Evolutionary conservation across 345 rosid species (phyloP), one percentile per base, ranked within the genome.

Genomic region (Viola odorata): DNA sequence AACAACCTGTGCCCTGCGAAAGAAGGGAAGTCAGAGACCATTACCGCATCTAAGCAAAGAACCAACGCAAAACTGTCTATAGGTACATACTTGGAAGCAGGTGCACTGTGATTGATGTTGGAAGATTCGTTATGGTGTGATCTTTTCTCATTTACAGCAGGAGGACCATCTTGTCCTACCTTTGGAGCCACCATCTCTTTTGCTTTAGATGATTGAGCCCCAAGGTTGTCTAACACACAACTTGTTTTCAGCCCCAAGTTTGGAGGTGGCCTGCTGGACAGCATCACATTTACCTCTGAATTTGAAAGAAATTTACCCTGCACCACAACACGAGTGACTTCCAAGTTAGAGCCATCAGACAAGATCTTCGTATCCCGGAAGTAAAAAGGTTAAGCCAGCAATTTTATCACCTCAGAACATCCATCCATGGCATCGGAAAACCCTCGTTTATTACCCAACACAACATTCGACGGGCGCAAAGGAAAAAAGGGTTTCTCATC

Each of bases 351-450:
- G 13, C 23, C 36, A 4, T 52, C 13, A 37, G 59, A n/a, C 45
- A 62, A 63, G 52, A 14, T n/a, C 45, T 61, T 39, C 47, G n/a
- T 14, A 7, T 17, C 39, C 11, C 53, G 53, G 53, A 57, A 69
- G 44, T 41, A 50, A 53, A 10, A 11, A 23, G 32, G 32, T 23
- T 23, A 45, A 37, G 44, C 10, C 9, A 12, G 36, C 47, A n/a
- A 4, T n/a, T 11, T 57, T 53, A 57, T 75, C 63, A 81, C 90
- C 89, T 84, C 81, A 12, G 82, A 63, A 61, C 74, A 73, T 17
- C 72, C 82, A 51, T 77, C 73, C 83, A 87, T 82, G 41, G 81
- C 84, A 7, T 86, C 77, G 65, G 83, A 79, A 75, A 74, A 72
- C 69, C 80, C 74, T 76, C 79, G 52, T 70, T 82, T 82, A 74